Percentiles rank a stretch among this genome's conserved stretches.
Conservation (phyloP, 1,139 yeast genomes). For the Suhomyces bolitotheri region DNA sequence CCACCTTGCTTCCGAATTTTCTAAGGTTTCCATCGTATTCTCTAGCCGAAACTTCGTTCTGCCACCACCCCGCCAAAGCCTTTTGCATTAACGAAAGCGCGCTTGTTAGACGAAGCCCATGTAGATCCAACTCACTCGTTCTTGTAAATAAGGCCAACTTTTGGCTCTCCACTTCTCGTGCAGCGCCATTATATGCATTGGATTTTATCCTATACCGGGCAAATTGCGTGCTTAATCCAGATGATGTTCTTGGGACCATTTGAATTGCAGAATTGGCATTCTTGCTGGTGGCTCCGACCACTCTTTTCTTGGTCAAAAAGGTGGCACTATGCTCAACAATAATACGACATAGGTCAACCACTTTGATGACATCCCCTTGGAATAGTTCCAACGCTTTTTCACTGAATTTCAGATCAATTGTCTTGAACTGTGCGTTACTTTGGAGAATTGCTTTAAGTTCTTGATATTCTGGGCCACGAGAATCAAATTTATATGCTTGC, state of each 20-base stretch:
- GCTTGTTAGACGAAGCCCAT: constrained; percentile 44
- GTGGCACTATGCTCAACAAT: constrained; percentile 27
- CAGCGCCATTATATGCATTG: constrained; percentile 5
- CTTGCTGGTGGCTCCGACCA: background rate
- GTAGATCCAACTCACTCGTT: constrained; percentile 49
- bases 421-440: constrained; percentile 18
- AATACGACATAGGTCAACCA: constrained; percentile 28
- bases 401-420: constrained; percentile 29
- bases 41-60: constrained; percentile 42
- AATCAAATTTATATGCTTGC: constrained; percentile 7
- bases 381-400: constrained; percentile 38
- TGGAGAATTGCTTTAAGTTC: constrained; percentile 25
- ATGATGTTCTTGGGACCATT: background rate
- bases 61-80: constrained; percentile 56
- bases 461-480: constrained; percentile 19
- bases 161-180: constrained; percentile 3
- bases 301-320: constrained; percentile 13
- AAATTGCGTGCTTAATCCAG: constrained; percentile 13
- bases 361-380: constrained; percentile 38
- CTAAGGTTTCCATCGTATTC: constrained; percentile 38
- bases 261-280: background rate
- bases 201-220: constrained; percentile 13
- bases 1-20: constrained; percentile 30
- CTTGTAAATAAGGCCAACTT: constrained; percentile 1
- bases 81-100: constrained; percentile 39